Evolutionary conservation across 768 basidiomycete genomes (phyloP), one percentile per base, ranked within the genome.

Genomic region (Fistulinella prunicolor): DNA sequence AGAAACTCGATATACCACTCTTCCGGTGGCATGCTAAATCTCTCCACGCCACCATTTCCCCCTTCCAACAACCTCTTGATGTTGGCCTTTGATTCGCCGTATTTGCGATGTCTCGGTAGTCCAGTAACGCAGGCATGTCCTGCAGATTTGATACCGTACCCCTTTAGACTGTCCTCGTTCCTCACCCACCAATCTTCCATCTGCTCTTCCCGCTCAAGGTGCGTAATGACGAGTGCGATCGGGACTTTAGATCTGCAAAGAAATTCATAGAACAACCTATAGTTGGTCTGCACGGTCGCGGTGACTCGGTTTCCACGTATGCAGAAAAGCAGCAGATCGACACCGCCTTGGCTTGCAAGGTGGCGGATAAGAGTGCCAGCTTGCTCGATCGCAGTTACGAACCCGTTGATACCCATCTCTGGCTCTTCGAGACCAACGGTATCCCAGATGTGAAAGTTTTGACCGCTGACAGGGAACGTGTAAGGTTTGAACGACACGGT

Each of bases 281-380:
- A 76, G 58, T 75, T 77, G 49, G 66, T 66, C 43, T 65, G 61
- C 32, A 64, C 58, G 1, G 59, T 60, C 38, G 66, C 68, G 7
- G 63, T 70, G 57, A 75, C 65, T 34, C 71, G 58, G n/a, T 73
- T 70, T 10, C 66, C 72, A 3, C 71, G n/a, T n/a, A n/a, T n/a
- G n/a, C n/a, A n/a, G 69, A 68, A 77, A 0, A 76, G 60, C 1
- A 77, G 60, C 21, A 77, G 67, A 50, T 64, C 64, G 13, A 78
- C 58, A 26, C 76, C 75, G 1, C 61, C 69, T 13, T 43, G 53
- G 5, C 24, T 32, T 5, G 50, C 28, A 9, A 76, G 56, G 3
- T 52, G 55, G 10, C 59, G 54, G 49, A 78, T 64, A 6, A 78
- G 71, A 3, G 46, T 24, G 43, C 46, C 52, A 16, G 67, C 58